Conservation (phyloP, 2,329 filamentous ascomycete species). For the Drechmeria coniospora region DNA sequence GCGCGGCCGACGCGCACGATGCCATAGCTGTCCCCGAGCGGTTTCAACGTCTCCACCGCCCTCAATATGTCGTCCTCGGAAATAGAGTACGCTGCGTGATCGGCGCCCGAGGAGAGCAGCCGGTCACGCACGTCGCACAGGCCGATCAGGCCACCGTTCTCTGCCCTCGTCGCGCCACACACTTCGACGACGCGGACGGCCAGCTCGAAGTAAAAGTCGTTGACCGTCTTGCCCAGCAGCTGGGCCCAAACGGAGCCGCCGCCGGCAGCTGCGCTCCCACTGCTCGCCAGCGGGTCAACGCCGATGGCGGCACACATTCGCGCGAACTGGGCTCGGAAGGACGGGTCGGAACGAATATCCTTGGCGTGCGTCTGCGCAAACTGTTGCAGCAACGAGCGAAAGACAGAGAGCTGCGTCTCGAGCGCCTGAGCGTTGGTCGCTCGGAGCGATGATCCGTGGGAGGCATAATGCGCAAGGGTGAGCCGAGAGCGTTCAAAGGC, state of each 20-base stretch:
- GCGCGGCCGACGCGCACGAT: slow-evolving; percentile 72
- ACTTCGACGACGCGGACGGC: slow-evolving; percentile 92
- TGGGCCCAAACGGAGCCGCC: slow-evolving; percentile 74
- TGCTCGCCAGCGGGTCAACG: slow-evolving; percentile 70
- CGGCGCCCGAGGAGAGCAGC: slow-evolving; percentile 43
- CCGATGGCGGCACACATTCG: slow-evolving; percentile 97
- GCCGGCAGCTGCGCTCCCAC: slow-evolving; percentile 13
- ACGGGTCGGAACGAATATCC: slow-evolving; percentile 89
- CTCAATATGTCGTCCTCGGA: slow-evolving; percentile 87
- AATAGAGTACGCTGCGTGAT: too few relatives aligned
- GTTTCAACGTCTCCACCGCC: slow-evolving; percentile 73
- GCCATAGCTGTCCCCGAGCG: slow-evolving; percentile 76
- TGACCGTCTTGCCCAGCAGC: slow-evolving; percentile 77
- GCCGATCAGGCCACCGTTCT: slow-evolving; percentile 86
- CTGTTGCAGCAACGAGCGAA: slow-evolving; percentile 86
- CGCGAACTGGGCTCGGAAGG: slow-evolving; percentile 90
- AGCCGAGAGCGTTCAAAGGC: slow-evolving; percentile 78
- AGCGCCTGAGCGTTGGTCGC: slow-evolving; percentile 72
- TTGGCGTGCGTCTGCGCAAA: slow-evolving; percentile 90
- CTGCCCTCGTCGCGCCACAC: slow-evolving; percentile 67
- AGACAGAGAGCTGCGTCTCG: slow-evolving; percentile 85
- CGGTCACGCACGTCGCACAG: slow-evolving; percentile 65
- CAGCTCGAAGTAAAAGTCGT: slow-evolving; percentile 97
- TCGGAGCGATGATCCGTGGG: slow-evolving; percentile 77
- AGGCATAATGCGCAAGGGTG: slow-evolving; percentile 77